Evolutionary conservation across 1,284 basidiomycete species (phyloP).

Genomic region (Ustilago lituana): DNA sequence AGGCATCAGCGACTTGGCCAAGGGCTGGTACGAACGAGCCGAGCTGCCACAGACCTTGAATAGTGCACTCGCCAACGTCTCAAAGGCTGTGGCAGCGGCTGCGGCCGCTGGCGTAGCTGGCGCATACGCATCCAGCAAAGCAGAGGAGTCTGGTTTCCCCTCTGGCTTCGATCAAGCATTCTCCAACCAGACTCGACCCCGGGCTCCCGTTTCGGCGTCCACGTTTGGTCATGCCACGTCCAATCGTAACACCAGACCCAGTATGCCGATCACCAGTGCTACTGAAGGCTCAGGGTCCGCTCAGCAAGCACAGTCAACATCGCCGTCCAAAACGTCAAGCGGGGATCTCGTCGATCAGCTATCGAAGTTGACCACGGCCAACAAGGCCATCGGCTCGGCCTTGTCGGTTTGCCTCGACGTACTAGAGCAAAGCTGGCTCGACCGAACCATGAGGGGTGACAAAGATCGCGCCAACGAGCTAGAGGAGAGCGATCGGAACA

Average conservation of each 20-base stretch:
- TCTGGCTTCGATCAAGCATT: constrained; percentile 41
- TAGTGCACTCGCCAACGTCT: constrained; percentile 51
- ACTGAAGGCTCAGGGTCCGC: background rate
- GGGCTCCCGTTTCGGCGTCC: constrained; percentile 6
- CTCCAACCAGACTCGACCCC: constrained; percentile 15
- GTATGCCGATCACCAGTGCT: background rate
- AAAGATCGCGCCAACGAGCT: constrained; percentile 2
- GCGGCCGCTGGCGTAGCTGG: constrained; percentile 28
- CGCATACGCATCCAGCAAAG: constrained; percentile 16
- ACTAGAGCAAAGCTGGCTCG: constrained; percentile 42
- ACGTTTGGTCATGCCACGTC: constrained; percentile 26
- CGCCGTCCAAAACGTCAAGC: constrained; percentile 1
- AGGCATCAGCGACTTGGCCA: constrained; percentile 54
- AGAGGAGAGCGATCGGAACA: constrained; percentile 32
- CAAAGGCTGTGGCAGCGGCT: constrained; percentile 46
- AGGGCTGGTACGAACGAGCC: constrained; percentile 56
- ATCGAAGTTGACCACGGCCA: constrained; percentile 29
- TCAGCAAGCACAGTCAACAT: background rate
- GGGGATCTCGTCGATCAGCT: constrained; percentile 20
- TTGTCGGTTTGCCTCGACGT: constrained; percentile 43
- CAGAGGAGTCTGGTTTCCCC: constrained; percentile 35
- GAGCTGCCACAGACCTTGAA: constrained; percentile 44
- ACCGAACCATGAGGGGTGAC: background rate
- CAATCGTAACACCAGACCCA: constrained; percentile 3
- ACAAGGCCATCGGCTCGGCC: constrained; percentile 48